Conservation (phyloP, 176 grass and related monocot genomes). For the Alopecurus myosuroides region DNA sequence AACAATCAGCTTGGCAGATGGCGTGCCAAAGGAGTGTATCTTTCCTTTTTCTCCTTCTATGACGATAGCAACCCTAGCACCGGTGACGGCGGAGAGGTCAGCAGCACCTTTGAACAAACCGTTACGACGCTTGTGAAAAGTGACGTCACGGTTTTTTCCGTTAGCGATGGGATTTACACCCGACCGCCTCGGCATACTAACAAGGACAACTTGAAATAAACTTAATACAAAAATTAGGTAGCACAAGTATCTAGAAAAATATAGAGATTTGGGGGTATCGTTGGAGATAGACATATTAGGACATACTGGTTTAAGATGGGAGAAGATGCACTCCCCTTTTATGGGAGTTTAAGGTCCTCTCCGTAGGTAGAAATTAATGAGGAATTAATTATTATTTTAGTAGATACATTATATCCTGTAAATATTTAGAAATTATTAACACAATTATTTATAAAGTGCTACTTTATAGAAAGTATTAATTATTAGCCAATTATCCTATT, state of each 20-base stretch:
- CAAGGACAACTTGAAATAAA: not conserved
- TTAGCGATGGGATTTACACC: not conserved
- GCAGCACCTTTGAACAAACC: not conserved
- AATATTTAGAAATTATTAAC: not conserved
- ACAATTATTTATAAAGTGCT: not conserved
- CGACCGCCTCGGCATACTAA: not conserved
- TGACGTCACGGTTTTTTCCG: not conserved
- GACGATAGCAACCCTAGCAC: not conserved
- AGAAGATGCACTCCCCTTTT: not conserved
- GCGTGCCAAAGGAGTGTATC: not conserved
- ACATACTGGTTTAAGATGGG: not conserved
- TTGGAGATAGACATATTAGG: not conserved
- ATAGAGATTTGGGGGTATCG: not conserved
- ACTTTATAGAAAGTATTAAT: not conserved
- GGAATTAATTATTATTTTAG: not conserved
- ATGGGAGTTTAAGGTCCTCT: not conserved
- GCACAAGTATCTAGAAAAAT: not conserved
- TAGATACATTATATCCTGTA: not conserved
- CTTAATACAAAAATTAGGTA: not conserved
- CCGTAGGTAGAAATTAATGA: not conserved
- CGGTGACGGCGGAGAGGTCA: not conserved
- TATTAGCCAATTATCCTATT: not conserved
- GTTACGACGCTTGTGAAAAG: not conserved
- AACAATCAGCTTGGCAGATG: not conserved
- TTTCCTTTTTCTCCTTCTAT: not conserved